phyloP scores from a whole-genome alignment of 2,329 filamentous ascomycete species.

The Trichoderma sp. region DNA sequence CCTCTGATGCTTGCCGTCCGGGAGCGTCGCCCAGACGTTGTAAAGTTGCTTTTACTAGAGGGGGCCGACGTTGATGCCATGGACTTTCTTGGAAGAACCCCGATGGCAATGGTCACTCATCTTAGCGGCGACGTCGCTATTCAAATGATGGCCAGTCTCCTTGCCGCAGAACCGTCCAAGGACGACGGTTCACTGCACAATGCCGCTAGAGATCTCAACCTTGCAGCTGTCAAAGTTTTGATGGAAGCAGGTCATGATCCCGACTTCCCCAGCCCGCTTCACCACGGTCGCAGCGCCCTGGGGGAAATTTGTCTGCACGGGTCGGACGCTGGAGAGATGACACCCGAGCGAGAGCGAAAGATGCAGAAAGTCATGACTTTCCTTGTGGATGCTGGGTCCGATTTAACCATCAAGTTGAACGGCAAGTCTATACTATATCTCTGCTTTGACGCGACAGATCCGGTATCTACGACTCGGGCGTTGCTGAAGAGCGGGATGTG shows the following conservation, averaged over 20 bases:
- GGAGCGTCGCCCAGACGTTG: slow-evolving; percentile 53
- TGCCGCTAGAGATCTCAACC: slow-evolving; percentile 56
- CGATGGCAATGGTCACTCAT: slow-evolving; percentile 57
- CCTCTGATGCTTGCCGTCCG: slow-evolving; percentile 60
- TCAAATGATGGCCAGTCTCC: slow-evolving; percentile 52
- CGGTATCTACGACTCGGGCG: slow-evolving; percentile 53
- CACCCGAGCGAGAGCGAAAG: slow-evolving; percentile 46
- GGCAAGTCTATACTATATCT: slow-evolving; percentile 59
- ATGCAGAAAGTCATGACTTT: slow-evolving; percentile 57
- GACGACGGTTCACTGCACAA: slow-evolving; percentile 68
- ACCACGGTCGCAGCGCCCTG: slow-evolving; percentile 60
- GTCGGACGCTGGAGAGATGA: slow-evolving; percentile 44
- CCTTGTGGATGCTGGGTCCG: slow-evolving; percentile 54
- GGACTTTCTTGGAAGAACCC: slow-evolving; percentile 56
- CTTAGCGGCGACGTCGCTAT: slow-evolving; percentile 52
- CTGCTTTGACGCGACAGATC: slow-evolving; percentile 55
- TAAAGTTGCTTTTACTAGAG: slow-evolving; percentile 53
- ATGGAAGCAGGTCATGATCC: slow-evolving; percentile 59
- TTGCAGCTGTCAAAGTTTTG: slow-evolving; percentile 54
- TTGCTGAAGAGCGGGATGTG: slow-evolving; percentile 63
- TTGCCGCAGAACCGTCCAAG: slow-evolving; percentile 53
- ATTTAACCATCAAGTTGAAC: slow-evolving; percentile 52
- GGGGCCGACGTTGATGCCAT: slow-evolving; percentile 58
- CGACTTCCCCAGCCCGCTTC: slow-evolving; percentile 61
- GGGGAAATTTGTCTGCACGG: slow-evolving; percentile 61